phyloP scores from a whole-genome alignment of 345 rosid species.

The Acer negundo region DNA sequence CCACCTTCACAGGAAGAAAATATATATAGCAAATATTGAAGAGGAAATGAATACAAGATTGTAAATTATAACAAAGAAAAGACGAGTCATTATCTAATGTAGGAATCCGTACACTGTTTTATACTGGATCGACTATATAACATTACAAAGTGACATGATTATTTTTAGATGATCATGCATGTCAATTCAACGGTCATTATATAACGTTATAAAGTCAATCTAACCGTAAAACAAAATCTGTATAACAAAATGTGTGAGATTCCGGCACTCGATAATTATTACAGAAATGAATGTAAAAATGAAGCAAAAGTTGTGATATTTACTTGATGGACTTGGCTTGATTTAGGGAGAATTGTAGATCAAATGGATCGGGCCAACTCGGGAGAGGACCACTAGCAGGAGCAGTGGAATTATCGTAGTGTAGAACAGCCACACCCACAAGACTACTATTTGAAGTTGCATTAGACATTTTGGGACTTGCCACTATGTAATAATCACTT shows the following conservation, averaged over 20 bases:
- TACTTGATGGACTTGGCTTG: constrained; percentile 48
- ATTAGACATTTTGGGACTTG: constrained; percentile 41
- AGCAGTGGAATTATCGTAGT: constrained; percentile 30
- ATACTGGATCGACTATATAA: no score
- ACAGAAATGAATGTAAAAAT: no score
- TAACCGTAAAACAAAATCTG: no score
- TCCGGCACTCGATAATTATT: no score
- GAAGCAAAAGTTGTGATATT: background rate
- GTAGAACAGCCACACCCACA: constrained; percentile 34
- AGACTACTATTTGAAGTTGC: background rate
- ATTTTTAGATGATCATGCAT: no score
- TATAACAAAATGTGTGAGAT: no score
- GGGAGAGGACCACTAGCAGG: constrained; percentile 32
- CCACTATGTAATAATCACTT: constrained; percentile 54
- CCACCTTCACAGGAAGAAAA: constrained; percentile 34
- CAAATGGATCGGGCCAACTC: constrained; percentile 38
- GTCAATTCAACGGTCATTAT: no score
- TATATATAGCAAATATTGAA: background rate
- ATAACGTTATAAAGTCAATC: no score
- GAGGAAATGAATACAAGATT: background rate
- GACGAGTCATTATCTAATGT: no score
- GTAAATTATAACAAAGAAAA: background rate
- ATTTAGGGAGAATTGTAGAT: constrained; percentile 32
- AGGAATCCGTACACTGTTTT: no score
- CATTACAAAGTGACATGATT: no score